Evolutionary conservation across 352 stramenopile species (phyloP).

Genomic region (Blastocystis sp.): DNA sequence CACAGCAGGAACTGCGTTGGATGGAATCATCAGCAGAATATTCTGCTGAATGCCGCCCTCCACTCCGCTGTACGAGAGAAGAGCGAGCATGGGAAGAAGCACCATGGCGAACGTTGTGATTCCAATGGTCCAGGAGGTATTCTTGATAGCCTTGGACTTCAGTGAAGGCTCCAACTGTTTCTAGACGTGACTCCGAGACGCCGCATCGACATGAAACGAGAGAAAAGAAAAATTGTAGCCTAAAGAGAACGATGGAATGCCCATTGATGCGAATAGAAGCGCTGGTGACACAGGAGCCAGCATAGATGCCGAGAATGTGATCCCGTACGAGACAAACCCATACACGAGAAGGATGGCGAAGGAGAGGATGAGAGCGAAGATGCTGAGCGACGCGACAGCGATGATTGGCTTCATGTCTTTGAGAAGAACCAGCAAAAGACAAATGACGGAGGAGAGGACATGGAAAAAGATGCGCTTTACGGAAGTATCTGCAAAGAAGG

Average conservation of each 20-base stretch:
- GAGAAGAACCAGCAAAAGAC: constrained; percentile 9
- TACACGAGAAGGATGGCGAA: constrained; percentile 26
- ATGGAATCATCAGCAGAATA: constrained; percentile 35
- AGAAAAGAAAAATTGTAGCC: constrained; percentile 51
- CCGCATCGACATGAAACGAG: background rate
- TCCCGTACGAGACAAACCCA: constrained; percentile 1
- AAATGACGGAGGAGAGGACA: background rate
- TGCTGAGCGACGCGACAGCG: constrained; percentile 15
- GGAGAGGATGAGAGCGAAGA: constrained; percentile 42
- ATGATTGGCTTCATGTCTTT: constrained; percentile 25
- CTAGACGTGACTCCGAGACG: background rate
- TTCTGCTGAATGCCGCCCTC: constrained; percentile 57
- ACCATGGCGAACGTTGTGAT: background rate
- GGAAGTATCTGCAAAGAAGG: background rate
- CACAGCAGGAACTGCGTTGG: background rate
- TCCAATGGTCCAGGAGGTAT: background rate
- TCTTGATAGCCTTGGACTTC: background rate
- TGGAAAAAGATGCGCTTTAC: background rate
- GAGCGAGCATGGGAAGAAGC: background rate
- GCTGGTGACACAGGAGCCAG: background rate
- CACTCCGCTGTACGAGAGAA: constrained; percentile 35
- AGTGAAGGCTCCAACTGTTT: background rate
- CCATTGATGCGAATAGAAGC: constrained; percentile 19
- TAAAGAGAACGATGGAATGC: constrained; percentile 19
- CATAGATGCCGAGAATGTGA: background rate